Conservation (phyloP, 2,329 filamentous ascomycete genomes). For the Alternaria solani region DNA sequence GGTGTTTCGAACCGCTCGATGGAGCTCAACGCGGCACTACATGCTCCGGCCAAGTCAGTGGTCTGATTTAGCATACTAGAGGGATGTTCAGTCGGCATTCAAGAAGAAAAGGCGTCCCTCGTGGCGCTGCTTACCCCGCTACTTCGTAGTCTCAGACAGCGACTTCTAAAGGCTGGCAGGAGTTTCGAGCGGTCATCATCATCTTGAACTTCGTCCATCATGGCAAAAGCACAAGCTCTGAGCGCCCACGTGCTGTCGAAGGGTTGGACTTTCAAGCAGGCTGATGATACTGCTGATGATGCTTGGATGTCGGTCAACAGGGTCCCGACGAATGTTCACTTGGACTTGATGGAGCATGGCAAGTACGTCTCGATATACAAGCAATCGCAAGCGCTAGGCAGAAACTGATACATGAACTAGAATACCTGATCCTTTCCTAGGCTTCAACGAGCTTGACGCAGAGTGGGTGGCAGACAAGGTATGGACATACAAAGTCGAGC, state of each 20-base stretch:
- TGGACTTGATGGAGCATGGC: slow-evolving; percentile 57
- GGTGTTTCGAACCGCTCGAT: slow-evolving; percentile 36
- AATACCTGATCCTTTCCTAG: slow-evolving; percentile 60
- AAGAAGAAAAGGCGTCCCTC: slow-evolving; percentile 16
- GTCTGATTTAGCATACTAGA: slow-evolving; percentile 34
- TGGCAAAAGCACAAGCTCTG: slow-evolving; percentile 38
- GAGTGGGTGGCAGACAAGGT: slow-evolving; percentile 60
- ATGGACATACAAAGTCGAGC: slow-evolving; percentile 57
- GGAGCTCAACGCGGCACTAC: slow-evolving; percentile 37
- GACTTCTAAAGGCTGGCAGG: slow-evolving; percentile 8
- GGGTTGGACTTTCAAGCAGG: slow-evolving; percentile 58
- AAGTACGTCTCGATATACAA: slow-evolving; percentile 46
- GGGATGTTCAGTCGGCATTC: slow-evolving; percentile 10
- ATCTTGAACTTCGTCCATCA: slow-evolving; percentile 19
- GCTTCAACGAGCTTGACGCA: slow-evolving; percentile 59
- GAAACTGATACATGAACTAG: slow-evolving; percentile 36
- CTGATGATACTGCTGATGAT: slow-evolving; percentile 49
- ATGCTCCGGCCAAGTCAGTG: slow-evolving; percentile 37
- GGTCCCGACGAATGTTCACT: slow-evolving; percentile 59
- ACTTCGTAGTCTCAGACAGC: slow-evolving; percentile 4
- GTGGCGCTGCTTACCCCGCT: slow-evolving; percentile 19
- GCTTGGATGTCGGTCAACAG: slow-evolving; percentile 56
- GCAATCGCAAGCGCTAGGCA: not conserved
- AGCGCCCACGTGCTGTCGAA: slow-evolving; percentile 44
- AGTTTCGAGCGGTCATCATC: slow-evolving; percentile 1